Conservation (phyloP, 768 basidiomycete species). For the Hemileccinum rubropunctum region DNA sequence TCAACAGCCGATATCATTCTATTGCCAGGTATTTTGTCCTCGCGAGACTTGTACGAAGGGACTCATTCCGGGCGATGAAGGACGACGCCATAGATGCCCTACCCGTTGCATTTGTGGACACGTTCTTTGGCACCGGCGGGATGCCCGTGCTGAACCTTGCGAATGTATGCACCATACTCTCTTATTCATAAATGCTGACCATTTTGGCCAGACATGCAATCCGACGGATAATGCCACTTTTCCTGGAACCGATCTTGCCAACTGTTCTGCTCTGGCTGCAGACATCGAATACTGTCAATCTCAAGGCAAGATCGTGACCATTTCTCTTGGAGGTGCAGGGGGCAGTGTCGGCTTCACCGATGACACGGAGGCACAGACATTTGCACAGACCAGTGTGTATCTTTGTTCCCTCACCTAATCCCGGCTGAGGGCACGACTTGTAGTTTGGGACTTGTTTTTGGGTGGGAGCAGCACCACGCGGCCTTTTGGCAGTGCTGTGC, state of each 20-base stretch:
- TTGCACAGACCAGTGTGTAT: constrained; percentile 24
- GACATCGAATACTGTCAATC: constrained; percentile 45
- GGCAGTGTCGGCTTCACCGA: constrained; percentile 39
- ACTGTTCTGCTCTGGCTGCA: constrained; percentile 39
- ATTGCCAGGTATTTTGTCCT: constrained; percentile 49
- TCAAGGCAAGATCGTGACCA: constrained; percentile 45
- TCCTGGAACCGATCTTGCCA: constrained; percentile 39
- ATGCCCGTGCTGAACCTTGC: constrained; percentile 66
- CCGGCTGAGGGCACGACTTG: neutral
- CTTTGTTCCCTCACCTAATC: neutral
- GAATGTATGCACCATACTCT: constrained; percentile 42
- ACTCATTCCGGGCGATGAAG: constrained; percentile 29
- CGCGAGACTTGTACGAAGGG: neutral
- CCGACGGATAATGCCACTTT: constrained; percentile 38
- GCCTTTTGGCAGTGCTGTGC: constrained; percentile 44
- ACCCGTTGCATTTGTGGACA: constrained; percentile 65
- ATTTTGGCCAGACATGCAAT: constrained; percentile 39
- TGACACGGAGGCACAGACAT: constrained; percentile 36
- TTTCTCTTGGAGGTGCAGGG: constrained; percentile 44
- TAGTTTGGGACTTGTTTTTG: constrained; percentile 46
- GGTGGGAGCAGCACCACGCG: constrained; percentile 43
- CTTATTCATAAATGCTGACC: neutral
- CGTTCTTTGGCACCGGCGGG: constrained; percentile 62
- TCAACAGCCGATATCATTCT: constrained; percentile 61
- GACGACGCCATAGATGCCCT: constrained; percentile 68